Percentiles rank a stretch among this genome's conserved stretches.
phyloP scores from a whole-genome alignment of 805 yeast genomes.

The Candida takata region DNA sequence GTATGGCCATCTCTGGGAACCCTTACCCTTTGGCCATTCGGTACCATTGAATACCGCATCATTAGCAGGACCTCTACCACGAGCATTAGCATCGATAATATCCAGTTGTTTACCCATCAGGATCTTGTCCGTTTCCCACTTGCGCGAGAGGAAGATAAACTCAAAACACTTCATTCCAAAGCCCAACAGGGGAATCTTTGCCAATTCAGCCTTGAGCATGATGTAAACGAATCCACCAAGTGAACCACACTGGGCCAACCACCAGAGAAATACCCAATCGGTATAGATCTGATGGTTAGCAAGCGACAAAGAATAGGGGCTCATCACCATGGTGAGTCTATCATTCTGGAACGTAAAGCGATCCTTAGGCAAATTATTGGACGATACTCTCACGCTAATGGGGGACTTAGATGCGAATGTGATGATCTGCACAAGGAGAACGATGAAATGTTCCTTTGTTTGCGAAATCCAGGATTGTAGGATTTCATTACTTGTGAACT shows the following conservation, averaged over 20 bases:
- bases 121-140: constrained; percentile 74
- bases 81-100: constrained; percentile 52
- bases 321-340: constrained; percentile 24
- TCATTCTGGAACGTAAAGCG: constrained; percentile 9
- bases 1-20: constrained; percentile 44
- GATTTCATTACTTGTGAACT: constrained; percentile 23
- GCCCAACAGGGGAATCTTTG: constrained; percentile 68
- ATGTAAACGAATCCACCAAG: constrained; percentile 62
- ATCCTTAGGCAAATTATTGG: constrained; percentile 25
- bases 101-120: constrained; percentile 49
- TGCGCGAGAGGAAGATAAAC: constrained; percentile 75
- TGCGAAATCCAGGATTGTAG: constrained; percentile 38
- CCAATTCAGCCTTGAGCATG: constrained; percentile 69
- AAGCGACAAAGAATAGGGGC: constrained; percentile 54
- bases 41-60: constrained; percentile 27
- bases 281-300: constrained; percentile 93
- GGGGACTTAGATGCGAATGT: constrained; percentile 40
- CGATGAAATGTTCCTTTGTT: constrained; percentile 54
- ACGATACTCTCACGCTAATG: constrained; percentile 43
- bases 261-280: constrained; percentile 94
- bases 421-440: constrained; percentile 44
- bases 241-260: constrained; percentile 63
- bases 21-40: constrained; percentile 19
- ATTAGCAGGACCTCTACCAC: constrained; percentile 47
- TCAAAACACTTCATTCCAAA: constrained; percentile 75